Percentiles rank a stretch among this genome's conserved stretches.
Conservation (phyloP, 306 rosid genomes). For the Prunus fruticosa region DNA sequence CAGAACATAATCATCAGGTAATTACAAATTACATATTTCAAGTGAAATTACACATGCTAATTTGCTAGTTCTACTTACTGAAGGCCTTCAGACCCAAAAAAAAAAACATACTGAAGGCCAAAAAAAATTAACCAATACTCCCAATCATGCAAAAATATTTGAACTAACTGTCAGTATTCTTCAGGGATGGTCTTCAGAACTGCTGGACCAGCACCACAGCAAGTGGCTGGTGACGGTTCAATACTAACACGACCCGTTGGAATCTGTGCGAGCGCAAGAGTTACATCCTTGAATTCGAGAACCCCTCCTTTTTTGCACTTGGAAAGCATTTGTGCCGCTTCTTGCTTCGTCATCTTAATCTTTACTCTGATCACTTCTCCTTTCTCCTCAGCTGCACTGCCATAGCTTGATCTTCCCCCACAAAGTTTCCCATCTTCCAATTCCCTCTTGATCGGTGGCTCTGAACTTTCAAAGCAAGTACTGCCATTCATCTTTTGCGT, state of each 20-base stretch:
- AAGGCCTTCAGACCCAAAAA: too few species aligned
- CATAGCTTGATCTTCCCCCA: not conserved
- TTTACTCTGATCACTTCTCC: constrained; percentile 44
- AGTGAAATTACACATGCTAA: not conserved
- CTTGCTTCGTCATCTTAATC: constrained; percentile 68
- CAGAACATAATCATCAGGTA: not conserved
- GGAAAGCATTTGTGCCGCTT: constrained; percentile 54
- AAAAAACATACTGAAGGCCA: too few species aligned
- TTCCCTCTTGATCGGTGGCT: constrained; percentile 40
- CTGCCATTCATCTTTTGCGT: constrained; percentile 21
- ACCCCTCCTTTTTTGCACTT: constrained; percentile 56
- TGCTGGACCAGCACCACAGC: not conserved
- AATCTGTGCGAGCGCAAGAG: constrained; percentile 28
- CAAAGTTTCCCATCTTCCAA: not conserved
- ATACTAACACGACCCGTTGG: constrained; percentile 33
- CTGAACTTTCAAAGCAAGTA: constrained; percentile 22
- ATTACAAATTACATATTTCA: not conserved
- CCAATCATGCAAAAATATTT: not conserved
- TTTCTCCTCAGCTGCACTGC: not conserved
- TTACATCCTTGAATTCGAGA: constrained; percentile 53
- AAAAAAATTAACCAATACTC: not conserved
- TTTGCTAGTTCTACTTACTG: not conserved
- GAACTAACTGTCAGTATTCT: not conserved
- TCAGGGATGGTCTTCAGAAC: constrained; percentile 25
- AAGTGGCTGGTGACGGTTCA: not conserved